Percentiles rank a stretch among this genome's conserved stretches.
phyloP scores from a whole-genome alignment of 2,329 filamentous ascomycete species.

The Epichloe festucae region DNA sequence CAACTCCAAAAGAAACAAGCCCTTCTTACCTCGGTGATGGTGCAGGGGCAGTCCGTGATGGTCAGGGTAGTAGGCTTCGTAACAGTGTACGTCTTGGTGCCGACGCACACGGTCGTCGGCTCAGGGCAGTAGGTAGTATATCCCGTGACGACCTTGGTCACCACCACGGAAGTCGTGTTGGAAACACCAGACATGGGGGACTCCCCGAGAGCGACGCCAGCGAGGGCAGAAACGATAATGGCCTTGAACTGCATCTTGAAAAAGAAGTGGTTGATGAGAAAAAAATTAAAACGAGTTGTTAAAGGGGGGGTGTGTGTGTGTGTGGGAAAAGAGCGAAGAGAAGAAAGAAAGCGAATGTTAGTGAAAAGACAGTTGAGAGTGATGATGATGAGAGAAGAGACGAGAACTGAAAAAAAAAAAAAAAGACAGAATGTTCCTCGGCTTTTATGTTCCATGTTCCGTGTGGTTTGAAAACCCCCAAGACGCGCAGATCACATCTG shows the following conservation, averaged over 20 bases:
- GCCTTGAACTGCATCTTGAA: conserved; percentile 3
- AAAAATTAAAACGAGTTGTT: too few relatives aligned
- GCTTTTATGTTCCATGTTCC: neutral
- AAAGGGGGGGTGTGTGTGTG: too few relatives aligned
- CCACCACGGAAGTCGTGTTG: conserved; percentile 7
- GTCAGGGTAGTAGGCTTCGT: conserved; percentile 41
- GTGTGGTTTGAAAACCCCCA: neutral
- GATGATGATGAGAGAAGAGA: neutral
- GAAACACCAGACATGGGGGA: neutral
- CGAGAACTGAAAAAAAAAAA: too few relatives aligned
- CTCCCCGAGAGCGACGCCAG: neutral
- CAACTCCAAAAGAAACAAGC: neutral
- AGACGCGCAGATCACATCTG: neutral
- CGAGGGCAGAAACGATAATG: neutral
- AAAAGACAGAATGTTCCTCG: neutral
- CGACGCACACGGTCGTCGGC: conserved; percentile 38
- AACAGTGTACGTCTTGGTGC: conserved; percentile 38
- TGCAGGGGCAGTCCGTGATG: conserved; percentile 42
- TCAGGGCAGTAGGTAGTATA: conserved; percentile 30
- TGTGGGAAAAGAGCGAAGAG: neutral
- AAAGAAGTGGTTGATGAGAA: neutral
- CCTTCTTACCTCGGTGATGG: conserved; percentile 20
- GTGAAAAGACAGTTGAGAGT: neutral
- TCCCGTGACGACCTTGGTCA: conserved; percentile 22
- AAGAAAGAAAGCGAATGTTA: neutral